Evolutionary conservation across 176 grass and related monocot species (phyloP).

Genomic region (Aegilops tauschii): DNA sequence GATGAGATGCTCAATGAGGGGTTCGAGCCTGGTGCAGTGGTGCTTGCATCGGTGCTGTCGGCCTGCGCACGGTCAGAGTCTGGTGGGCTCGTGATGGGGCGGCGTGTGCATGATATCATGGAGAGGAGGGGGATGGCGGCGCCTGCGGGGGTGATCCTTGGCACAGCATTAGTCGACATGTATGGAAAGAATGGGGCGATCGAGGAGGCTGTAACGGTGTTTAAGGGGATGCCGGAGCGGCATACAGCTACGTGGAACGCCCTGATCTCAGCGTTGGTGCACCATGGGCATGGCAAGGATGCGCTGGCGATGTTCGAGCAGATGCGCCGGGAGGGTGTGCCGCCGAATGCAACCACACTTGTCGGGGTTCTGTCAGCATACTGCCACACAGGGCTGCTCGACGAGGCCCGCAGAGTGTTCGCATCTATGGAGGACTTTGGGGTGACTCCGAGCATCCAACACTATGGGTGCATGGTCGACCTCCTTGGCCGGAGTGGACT

Average conservation of each 20-base stretch:
- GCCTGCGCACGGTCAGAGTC: no score
- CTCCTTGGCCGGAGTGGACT: neutral
- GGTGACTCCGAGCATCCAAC: neutral
- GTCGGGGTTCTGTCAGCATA: neutral
- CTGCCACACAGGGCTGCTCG: neutral
- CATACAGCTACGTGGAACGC: neutral
- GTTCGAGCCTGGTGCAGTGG: no score
- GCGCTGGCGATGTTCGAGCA: no score
- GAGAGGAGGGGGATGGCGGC: no score
- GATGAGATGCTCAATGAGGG: no score
- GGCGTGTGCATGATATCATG: no score
- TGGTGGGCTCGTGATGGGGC: no score
- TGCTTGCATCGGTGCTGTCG: no score
- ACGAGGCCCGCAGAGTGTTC: neutral
- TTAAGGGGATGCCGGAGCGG: neutral
- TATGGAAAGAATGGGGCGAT: slow-evolving; percentile 54
- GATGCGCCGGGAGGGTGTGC: neutral
- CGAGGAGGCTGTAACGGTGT: neutral
- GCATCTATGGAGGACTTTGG: neutral
- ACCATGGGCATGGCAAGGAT: neutral
- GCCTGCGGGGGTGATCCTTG: neutral
- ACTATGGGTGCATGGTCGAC: slow-evolving; percentile 15
- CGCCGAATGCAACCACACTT: neutral
- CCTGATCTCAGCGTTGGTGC: neutral
- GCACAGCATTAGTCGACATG: slow-evolving; percentile 59